Percentiles rank a stretch among this genome's conserved stretches.
Conservation (phyloP, 1,284 basidiomycete species). For the Irpex rosettiformis region DNA sequence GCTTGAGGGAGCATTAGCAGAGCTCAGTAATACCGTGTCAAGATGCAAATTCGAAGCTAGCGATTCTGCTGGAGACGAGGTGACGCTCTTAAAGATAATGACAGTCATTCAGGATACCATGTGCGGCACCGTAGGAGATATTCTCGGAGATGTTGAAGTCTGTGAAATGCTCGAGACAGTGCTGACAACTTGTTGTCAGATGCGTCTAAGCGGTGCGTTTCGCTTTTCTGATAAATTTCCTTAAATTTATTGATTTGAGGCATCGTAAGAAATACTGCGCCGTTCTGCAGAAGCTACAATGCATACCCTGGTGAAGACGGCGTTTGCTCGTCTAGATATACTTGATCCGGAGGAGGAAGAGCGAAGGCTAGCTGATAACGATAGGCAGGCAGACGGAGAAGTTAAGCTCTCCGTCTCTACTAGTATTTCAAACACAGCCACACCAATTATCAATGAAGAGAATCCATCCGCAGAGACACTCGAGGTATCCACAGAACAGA, state of each 20-base stretch:
- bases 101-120: conserved; percentile 87
- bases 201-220: conserved; percentile 84
- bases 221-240: background rate
- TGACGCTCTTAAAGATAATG: conserved; percentile 91
- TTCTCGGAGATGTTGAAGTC: conserved; percentile 88
- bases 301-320: conserved; percentile 80
- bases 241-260: conserved; percentile 15
- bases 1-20: conserved; percentile 68
- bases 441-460: background rate
- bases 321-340: conserved; percentile 72
- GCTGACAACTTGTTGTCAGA: conserved; percentile 95
- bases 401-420: conserved; percentile 54
- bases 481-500: background rate
- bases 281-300: conserved; percentile 95
- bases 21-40: conserved; percentile 87
- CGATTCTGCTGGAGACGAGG: conserved; percentile 94
- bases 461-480: background rate
- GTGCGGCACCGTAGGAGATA: conserved; percentile 60
- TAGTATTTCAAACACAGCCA: conserved; percentile 4
- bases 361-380: conserved; percentile 48
- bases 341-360: conserved; percentile 70
- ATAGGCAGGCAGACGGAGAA: conserved; percentile 54
- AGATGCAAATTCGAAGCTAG: conserved; percentile 98
- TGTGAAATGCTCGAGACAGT: conserved; percentile 99
- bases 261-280: conserved; percentile 71